These are phyloP conservation scores for Lactifluus hygrophoroides DNA, from an alignment of 768 basidiomycete species.

Conservation along the genomic window DNA sequence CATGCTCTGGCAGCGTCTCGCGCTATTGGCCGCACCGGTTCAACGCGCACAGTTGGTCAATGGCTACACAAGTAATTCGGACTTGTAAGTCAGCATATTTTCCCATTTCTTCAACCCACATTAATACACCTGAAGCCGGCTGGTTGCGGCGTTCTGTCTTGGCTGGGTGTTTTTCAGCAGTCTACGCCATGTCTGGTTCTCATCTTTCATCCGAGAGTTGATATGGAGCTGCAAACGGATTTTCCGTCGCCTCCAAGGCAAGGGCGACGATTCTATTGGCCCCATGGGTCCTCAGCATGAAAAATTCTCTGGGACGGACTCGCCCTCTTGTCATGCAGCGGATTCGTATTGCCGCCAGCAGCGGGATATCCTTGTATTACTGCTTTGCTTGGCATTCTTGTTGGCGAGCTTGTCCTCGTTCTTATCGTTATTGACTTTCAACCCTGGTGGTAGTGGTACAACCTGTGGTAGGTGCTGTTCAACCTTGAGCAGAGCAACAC, in stretches of 20 bases:
- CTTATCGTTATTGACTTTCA: conserved; percentile 12
- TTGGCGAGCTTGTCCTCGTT: conserved; percentile 19
- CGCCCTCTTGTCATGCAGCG: neutral
- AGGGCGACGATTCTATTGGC: neutral
- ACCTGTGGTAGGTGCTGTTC: conserved; percentile 3
- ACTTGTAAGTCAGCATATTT: conserved; percentile 8
- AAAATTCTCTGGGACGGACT: neutral
- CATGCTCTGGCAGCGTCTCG: neutral
- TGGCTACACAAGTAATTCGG: conserved; percentile 3
- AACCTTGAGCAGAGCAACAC: neutral
- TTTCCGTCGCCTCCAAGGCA: neutral
- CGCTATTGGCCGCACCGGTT: neutral
- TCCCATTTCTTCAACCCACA: neutral
- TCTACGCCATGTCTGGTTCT: conserved; percentile 24
- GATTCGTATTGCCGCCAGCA: neutral
- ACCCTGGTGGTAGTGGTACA: neutral
- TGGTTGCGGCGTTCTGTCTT: conserved; percentile 33
- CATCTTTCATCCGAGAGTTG: conserved; percentile 19
- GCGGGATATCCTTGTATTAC: neutral
- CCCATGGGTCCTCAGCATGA: neutral
- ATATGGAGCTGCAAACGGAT: neutral
- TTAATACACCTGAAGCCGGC: conserved; percentile 26
- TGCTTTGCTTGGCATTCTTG: conserved; percentile 18
- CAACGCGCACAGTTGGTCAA: neutral
- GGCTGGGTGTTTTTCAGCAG: conserved; percentile 35